A percentile compares a stretch with the other conserved stretches of the same genome.
Conservation (phyloP, 306 rosid species). For the Lathyrus sativus region DNA sequence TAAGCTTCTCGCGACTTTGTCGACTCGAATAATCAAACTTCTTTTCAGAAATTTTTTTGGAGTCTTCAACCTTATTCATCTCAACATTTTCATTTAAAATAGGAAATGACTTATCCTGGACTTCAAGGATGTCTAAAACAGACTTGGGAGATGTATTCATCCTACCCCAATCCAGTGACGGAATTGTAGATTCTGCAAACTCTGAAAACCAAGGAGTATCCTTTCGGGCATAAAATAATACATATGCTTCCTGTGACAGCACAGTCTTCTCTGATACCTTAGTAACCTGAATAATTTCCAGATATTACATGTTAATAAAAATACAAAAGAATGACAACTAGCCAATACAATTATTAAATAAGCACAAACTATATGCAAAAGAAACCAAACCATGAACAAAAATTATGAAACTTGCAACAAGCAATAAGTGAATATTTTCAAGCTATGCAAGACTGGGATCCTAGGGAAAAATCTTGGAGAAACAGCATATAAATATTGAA, state of each 20-base stretch:
- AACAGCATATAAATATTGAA: conserved; percentile 1
- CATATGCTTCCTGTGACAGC: conserved; percentile 78
- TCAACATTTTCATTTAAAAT: conserved; percentile 10
- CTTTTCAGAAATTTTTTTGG: conserved; percentile 25
- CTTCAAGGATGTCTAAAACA: conserved; percentile 58
- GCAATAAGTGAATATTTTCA: neutral
- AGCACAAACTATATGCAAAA: conserved; percentile 18
- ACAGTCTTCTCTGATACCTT: conserved; percentile 55
- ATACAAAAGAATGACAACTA: neutral
- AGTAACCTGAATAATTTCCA: conserved; percentile 63
- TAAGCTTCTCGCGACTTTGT: conserved; percentile 22
- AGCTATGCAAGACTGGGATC: neutral
- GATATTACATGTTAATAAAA: neutral
- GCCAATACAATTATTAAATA: neutral
- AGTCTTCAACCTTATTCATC: conserved; percentile 27
- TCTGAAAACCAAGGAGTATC: conserved; percentile 80
- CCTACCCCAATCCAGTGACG: conserved; percentile 29
- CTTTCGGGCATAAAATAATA: conserved; percentile 72
- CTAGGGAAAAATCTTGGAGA: neutral
- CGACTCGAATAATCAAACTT: conserved; percentile 17
- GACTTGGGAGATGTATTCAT: conserved; percentile 66
- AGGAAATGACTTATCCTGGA: conserved; percentile 20
- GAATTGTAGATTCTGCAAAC: conserved; percentile 39
- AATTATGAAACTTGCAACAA: neutral
- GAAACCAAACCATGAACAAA: neutral